Conservation (phyloP, 148 eudicot species). For the Arbutus unedo region DNA sequence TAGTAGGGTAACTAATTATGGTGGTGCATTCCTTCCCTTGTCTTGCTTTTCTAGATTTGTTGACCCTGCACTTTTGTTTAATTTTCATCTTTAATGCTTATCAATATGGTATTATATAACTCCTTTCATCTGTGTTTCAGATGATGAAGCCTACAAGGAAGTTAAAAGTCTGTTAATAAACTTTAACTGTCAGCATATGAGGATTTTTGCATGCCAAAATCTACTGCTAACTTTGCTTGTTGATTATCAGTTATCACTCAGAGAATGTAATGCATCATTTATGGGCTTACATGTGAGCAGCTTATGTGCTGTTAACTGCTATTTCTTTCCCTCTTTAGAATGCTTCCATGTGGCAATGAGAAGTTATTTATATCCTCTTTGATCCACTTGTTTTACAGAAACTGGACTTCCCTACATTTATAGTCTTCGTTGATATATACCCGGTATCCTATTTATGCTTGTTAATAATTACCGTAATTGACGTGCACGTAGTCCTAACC, state of each 20-base stretch:
- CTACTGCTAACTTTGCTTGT: not conserved
- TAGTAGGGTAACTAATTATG: no score
- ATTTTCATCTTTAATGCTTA: no score
- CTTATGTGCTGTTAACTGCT: not conserved
- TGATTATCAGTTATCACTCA: not conserved
- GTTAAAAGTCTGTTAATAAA: no score
- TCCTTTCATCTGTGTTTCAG: no score
- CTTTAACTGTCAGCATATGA: no score
- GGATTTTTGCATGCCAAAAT: no score
- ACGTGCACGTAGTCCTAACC: not conserved
- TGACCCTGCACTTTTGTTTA: no score
- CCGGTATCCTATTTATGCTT: not conserved
- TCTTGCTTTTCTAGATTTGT: no score
- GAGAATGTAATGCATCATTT: not conserved
- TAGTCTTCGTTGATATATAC: not conserved
- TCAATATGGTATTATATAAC: no score
- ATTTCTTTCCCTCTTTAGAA: not conserved
- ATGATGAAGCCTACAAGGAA: no score
- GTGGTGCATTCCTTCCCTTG: no score
- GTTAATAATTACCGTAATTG: not conserved
- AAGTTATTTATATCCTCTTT: not conserved
- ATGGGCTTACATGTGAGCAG: not conserved
- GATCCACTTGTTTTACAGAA: not conserved
- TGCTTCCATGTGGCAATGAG: not conserved
- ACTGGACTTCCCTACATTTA: not conserved